Evolutionary conservation across 441 rosid species (phyloP).

Genomic region (Lepidium campestre): DNA sequence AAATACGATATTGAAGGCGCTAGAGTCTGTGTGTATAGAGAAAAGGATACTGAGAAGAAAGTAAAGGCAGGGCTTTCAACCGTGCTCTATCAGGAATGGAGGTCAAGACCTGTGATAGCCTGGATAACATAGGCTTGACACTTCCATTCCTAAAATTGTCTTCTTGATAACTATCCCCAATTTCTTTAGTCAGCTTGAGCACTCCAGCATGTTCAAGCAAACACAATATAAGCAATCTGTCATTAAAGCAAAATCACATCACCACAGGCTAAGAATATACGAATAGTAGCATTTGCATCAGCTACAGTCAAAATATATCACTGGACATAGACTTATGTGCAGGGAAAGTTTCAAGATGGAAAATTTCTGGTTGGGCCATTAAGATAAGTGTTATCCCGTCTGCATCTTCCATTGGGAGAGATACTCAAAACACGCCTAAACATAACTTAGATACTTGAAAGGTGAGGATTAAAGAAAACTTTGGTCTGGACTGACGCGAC

Average conservation of each 20-base stretch:
- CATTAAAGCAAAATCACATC: slow-evolving; percentile 18
- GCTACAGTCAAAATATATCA: neutral
- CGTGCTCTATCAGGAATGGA: slow-evolving; percentile 94
- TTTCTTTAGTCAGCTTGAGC: slow-evolving; percentile 49
- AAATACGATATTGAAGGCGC: slow-evolving; percentile 8
- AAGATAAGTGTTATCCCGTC: neutral
- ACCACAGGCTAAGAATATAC: neutral
- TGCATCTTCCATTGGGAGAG: neutral
- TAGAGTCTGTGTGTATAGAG: slow-evolving; percentile 6
- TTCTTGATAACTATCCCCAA: slow-evolving; percentile 30
- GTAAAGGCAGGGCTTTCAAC: slow-evolving; percentile 45
- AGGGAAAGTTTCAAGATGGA: neutral
- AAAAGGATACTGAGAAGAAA: slow-evolving; percentile 94
- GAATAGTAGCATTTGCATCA: neutral
- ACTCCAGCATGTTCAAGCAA: slow-evolving; percentile 77
- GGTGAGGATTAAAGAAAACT: neutral
- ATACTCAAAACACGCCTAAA: neutral
- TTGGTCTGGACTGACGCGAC: neutral
- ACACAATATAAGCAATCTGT: slow-evolving; percentile 70
- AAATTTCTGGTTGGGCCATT: neutral
- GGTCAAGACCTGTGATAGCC: slow-evolving; percentile 68
- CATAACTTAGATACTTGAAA: neutral
- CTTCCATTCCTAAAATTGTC: slow-evolving; percentile 29
- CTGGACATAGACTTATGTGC: neutral
- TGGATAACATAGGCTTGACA: slow-evolving; percentile 40